Conservation (phyloP, 2,329 filamentous ascomycete species). For the Epichloe aotearoae region DNA sequence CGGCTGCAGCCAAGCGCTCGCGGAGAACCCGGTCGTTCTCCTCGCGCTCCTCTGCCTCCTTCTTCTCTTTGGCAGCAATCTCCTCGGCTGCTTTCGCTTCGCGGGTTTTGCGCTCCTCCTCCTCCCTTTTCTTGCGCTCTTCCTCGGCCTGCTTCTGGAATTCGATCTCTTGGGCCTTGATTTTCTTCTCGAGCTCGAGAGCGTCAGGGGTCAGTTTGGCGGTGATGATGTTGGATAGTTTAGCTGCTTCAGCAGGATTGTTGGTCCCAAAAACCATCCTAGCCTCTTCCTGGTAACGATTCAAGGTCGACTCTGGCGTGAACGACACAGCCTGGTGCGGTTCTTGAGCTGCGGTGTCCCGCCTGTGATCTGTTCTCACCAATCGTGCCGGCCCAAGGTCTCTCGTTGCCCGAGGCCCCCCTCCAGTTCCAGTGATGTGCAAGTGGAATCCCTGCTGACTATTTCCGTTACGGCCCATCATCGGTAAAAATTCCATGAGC, state of each 20-base stretch:
- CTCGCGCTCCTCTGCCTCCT: slow-evolving; percentile 58
- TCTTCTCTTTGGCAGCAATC: slow-evolving; percentile 50
- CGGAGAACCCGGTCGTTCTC: slow-evolving; percentile 21
- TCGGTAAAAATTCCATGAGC: slow-evolving; percentile 40
- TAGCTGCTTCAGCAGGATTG: slow-evolving; percentile 51
- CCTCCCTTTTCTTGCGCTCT: slow-evolving; percentile 47
- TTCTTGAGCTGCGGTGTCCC: slow-evolving; percentile 37
- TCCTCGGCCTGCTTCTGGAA: slow-evolving; percentile 38
- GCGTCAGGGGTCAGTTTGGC: slow-evolving; percentile 69
- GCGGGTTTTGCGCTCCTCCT: slow-evolving; percentile 50
- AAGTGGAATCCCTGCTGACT: slow-evolving; percentile 44
- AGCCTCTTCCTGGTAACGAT: slow-evolving; percentile 82
- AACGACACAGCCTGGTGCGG: slow-evolving; percentile 69
- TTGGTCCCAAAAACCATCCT: slow-evolving; percentile 66
- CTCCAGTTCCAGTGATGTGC: slow-evolving; percentile 39
- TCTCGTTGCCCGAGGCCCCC: slow-evolving; percentile 34
- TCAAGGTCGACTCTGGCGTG: slow-evolving; percentile 53
- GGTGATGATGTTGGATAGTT: slow-evolving; percentile 55
- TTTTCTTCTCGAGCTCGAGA: slow-evolving; percentile 64
- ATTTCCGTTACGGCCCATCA: slow-evolving; percentile 28
- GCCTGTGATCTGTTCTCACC: slow-evolving; percentile 32
- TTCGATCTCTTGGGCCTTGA: slow-evolving; percentile 45
- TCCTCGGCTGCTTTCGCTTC: slow-evolving; percentile 64
- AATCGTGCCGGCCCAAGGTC: slow-evolving; percentile 33
- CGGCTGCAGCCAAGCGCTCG: slow-evolving; percentile 39